Conservation (phyloP, 768 basidiomycete species). For the Leccinum variicolor region DNA sequence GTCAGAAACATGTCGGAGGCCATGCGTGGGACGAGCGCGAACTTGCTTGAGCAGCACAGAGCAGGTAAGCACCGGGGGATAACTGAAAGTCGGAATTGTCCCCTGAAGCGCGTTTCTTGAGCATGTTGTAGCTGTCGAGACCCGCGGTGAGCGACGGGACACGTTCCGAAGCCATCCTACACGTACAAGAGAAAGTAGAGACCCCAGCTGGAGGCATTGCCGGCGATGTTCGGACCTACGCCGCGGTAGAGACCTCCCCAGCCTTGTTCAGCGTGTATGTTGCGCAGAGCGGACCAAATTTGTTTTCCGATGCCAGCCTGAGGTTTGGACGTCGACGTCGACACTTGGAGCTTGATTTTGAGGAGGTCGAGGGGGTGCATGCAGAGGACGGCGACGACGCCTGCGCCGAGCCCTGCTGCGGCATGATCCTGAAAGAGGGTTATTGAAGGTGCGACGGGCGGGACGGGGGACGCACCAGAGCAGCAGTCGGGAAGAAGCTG, state of each 20-base stretch:
- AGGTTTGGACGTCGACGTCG: constrained; percentile 63
- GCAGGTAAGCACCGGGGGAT: constrained; percentile 74
- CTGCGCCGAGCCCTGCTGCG: constrained; percentile 88
- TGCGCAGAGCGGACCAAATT: constrained; percentile 72
- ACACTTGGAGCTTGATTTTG: constrained; percentile 91
- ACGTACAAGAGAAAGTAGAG: constrained; percentile 93
- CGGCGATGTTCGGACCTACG: constrained; percentile 84
- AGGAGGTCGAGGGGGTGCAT: constrained; percentile 98
- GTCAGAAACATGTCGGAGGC: constrained; percentile 12
- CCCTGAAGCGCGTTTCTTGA: constrained; percentile 76
- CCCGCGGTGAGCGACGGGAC: constrained; percentile 2
- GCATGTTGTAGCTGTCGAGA: constrained; percentile 77
- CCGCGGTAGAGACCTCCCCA: constrained; percentile 89
- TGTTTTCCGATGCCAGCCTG: constrained; percentile 62
- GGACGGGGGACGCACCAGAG: constrained; percentile 23
- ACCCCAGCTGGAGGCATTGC: constrained; percentile 96
- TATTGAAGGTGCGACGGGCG: neutral
- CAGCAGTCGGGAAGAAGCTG: constrained; percentile 42
- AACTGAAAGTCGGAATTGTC: constrained; percentile 64
- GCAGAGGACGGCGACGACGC: constrained; percentile 86
- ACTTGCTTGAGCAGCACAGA: constrained; percentile 97
- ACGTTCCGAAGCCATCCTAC: neutral
- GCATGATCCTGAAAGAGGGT: constrained; percentile 80
- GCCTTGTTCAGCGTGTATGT: constrained; percentile 73
- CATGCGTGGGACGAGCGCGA: constrained; percentile 40